Percentiles rank a stretch among this genome's conserved stretches.
Conservation (phyloP, 352 stramenopile species). For the Globisporangium cylindrosporum region DNA sequence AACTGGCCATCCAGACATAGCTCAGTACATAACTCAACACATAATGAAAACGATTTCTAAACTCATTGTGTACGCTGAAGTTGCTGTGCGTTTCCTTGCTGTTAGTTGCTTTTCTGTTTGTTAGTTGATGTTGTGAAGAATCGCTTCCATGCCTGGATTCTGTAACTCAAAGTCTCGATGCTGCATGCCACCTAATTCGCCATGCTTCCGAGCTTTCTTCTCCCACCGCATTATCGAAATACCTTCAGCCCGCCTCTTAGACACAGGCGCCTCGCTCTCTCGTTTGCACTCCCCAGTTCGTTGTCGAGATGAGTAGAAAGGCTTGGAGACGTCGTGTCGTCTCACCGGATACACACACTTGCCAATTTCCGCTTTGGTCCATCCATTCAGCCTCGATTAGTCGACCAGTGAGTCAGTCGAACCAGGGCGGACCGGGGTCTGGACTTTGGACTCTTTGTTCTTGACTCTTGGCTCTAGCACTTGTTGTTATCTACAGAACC, state of each 20-base stretch:
- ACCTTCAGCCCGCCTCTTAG: not conserved
- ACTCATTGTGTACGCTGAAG: not conserved
- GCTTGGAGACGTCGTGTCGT: not conserved
- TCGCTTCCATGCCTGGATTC: not conserved
- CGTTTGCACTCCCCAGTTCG: not conserved
- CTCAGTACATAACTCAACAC: not conserved
- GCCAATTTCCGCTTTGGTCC: not conserved
- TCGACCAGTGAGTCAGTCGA: not conserved
- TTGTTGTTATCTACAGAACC: not conserved
- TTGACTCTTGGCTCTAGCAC: too few relatives aligned
- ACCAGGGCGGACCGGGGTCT: not conserved
- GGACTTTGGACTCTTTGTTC: not conserved
- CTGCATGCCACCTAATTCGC: not conserved
- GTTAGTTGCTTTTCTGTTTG: not conserved
- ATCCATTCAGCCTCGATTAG: not conserved
- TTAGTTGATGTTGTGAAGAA: not conserved
- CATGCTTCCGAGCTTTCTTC: not conserved
- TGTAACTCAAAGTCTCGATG: not conserved
- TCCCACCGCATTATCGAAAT: not conserved
- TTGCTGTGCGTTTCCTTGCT: too few relatives aligned
- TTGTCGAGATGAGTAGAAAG: not conserved
- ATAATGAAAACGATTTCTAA: not conserved
- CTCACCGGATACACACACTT: not conserved
- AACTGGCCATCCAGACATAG: not conserved
- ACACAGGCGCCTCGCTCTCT: not conserved